Evolutionary conservation across 305 asterid species (phyloP), one percentile per base, ranked within the genome.

Genomic region (Striga hermonthica): DNA sequence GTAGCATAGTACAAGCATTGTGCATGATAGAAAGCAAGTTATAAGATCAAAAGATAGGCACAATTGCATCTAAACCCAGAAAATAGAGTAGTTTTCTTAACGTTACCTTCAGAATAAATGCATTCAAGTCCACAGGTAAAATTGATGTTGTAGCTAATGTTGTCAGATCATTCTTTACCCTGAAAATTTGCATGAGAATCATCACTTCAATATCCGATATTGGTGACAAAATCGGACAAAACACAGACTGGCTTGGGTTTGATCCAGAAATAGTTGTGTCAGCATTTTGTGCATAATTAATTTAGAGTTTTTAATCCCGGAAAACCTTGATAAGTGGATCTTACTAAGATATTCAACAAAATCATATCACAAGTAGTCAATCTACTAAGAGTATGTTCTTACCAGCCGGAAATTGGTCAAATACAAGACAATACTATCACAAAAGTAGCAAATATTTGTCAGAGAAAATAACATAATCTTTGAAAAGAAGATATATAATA

Each of bases 91-190:
- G 48, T 7, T 56, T 66, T 58, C 49, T 62, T 40, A 12, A 63
- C 52, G 10, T 67, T 69, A 83, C 96, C 88, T 93, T 93, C 14
- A 93, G 83, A 75, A 93, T 72, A 77, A 82, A 80, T 12, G 86
- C 84, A 72, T 93, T 93, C 85, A 90, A 78, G 81, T 93, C 99
- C 67, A 88, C 97, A 2, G 97, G 97, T 52, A 93, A 39, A 64
- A 93, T 60, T 56, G 77, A 83, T 43, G 97, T 83, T 35, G 91
- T 82, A 10, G 89, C 83, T 62, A 86, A 64, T 57, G 97, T 86
- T 38, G 99, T 63, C 16, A 88, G 84, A 73, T 90, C 95, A 43
- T 85, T 72, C 56, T 56, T 87, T 9, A 88, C 74, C 84, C 98
- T 92, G 78, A 55, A 64, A 10, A 56, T 11, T 49, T 11, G 22